Percentiles rank a stretch among this genome's conserved stretches.
phyloP scores from a whole-genome alignment of 1,284 basidiomycete genomes.

The Spongiforma sp. region DNA sequence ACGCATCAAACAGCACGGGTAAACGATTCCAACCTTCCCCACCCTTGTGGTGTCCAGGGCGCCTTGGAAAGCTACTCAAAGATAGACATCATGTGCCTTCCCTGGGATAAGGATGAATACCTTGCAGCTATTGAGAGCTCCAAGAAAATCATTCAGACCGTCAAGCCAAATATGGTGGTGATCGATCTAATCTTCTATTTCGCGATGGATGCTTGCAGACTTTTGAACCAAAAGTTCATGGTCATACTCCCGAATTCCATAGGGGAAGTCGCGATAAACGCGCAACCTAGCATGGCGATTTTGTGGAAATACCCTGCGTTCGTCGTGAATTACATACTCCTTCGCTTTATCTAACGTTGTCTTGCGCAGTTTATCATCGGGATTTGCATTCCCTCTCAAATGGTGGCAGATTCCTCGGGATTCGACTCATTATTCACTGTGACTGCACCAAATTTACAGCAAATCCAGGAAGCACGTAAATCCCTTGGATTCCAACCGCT shows the following conservation, averaged over 20 bases:
- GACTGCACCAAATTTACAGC: neutral
- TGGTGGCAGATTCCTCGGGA: slow-evolving; percentile 18
- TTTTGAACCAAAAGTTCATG: slow-evolving; percentile 4
- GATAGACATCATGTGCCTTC: neutral
- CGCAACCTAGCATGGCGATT: neutral
- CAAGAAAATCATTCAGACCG: slow-evolving; percentile 8
- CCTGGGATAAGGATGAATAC: slow-evolving; percentile 10
- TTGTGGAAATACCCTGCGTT: slow-evolving; percentile 18
- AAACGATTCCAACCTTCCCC: neutral
- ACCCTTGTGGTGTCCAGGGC: slow-evolving; percentile 7
- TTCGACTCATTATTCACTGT: neutral
- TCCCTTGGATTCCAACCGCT: neutral
- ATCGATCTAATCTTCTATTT: slow-evolving; percentile 2
- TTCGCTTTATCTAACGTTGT: neutral
- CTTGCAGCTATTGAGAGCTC: neutral
- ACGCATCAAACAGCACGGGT: neutral
- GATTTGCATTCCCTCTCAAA: slow-evolving; percentile 13
- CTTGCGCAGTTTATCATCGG: slow-evolving; percentile 2
- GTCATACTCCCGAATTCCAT: slow-evolving; percentile 6
- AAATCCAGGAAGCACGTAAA: neutral
- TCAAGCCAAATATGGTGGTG: slow-evolving; percentile 5
- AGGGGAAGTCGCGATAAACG: neutral
- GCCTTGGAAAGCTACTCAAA: slow-evolving; percentile 6
- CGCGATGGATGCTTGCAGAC: slow-evolving; percentile 13
- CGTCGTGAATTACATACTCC: neutral